Evolutionary conservation across 2,329 filamentous ascomycete genomes (phyloP).

Genomic region (Penicillium sp.): DNA sequence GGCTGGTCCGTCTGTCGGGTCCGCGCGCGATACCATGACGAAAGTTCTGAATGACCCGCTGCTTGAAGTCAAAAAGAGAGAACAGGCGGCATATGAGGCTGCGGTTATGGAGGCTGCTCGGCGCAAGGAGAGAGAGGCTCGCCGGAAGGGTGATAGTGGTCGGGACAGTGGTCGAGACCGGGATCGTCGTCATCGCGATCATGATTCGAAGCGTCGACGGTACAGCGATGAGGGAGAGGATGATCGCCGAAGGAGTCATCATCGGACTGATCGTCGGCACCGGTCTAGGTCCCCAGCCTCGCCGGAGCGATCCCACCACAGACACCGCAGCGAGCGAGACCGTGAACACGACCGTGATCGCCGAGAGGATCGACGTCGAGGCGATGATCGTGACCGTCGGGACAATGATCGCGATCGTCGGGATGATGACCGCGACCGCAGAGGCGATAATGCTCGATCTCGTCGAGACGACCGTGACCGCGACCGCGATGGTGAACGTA

Average conservation of each 20-base stretch:
- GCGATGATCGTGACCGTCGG: slow-evolving; percentile 23
- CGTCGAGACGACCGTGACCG: slow-evolving; percentile 25
- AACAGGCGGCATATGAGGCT: slow-evolving; percentile 76
- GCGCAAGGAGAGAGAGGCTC: slow-evolving; percentile 34
- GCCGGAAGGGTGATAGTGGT: slow-evolving; percentile 23
- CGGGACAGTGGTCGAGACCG: slow-evolving; percentile 27
- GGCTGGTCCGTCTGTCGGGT: slow-evolving; percentile 65
- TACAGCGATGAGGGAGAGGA: slow-evolving; percentile 36
- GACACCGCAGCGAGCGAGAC: slow-evolving; percentile 34
- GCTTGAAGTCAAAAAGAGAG: slow-evolving; percentile 89
- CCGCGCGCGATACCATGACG: slow-evolving; percentile 75
- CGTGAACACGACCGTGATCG: slow-evolving; percentile 32
- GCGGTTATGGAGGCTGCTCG: slow-evolving; percentile 54
- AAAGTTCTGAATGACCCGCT: slow-evolving; percentile 93
- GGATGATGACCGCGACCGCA: slow-evolving; percentile 6
- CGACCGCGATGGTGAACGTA: slow-evolving; percentile 13
- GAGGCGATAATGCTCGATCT: slow-evolving; percentile 20
- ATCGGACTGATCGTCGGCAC: slow-evolving; percentile 35
- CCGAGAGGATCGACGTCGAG: slow-evolving; percentile 27
- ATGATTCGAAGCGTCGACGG: slow-evolving; percentile 33
- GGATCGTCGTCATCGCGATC: slow-evolving; percentile 30
- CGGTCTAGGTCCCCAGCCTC: slow-evolving; percentile 34
- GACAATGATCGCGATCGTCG: slow-evolving; percentile 15
- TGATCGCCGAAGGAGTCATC: slow-evolving; percentile 28
- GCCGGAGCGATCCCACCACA: slow-evolving; percentile 32